Base-by-base conservation (phyloP, 2,329 filamentous ascomycete species). In the Fonsecaea erecta region DNA sequence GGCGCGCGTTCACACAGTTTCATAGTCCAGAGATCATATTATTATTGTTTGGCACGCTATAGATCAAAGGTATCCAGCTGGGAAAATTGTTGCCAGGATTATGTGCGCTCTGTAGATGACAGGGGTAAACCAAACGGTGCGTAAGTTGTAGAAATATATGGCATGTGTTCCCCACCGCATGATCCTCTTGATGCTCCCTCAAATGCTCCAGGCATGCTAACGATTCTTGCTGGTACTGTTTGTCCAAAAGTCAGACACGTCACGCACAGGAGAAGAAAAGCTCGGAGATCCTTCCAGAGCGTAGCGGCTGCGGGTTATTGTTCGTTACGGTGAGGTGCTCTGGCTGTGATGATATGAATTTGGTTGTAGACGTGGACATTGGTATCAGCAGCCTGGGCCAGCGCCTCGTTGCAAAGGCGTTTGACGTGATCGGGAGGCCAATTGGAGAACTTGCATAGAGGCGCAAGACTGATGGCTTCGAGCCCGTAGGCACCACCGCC, bases 381-480 rank as follows among this genome's bases (percentile, higher is more conserved):
- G 71, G 88, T 86, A 72, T 86, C 86, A 74, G 87, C 88, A 16
- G 92, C 86, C 73, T 95, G 90, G 51, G 80, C 81, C 73, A 87
- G 87, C 28, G 90, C 90, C 26, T 85, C 82, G 2, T 82, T 78
- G 52, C 88, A 81, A 37, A 96, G 80, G 16, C 83, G 81, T 62
- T 82, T 79, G 53, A 96, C 88, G 66, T 90, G 81, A n/a, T 84
- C 81, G 52, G 81, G 75, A 51, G 83, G 80, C 85, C 86, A 91
- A 34, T 80, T 77, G 59, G 86, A 85, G 48, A 88, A 81, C 64
- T 88, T 85, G 52, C 86, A 88, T 74, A 97, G 84, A 7, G 93
- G 90, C 37, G 85, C 90, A 72, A 95, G 77, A 69, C 88, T 89
- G 72, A 96, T 81, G 12, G 88, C 87, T 71, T 92, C 86, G 56